Evolutionary conservation across 1,139 yeast genomes (phyloP).

Genomic region (Lodderomyces pseudojiufengensis): DNA sequence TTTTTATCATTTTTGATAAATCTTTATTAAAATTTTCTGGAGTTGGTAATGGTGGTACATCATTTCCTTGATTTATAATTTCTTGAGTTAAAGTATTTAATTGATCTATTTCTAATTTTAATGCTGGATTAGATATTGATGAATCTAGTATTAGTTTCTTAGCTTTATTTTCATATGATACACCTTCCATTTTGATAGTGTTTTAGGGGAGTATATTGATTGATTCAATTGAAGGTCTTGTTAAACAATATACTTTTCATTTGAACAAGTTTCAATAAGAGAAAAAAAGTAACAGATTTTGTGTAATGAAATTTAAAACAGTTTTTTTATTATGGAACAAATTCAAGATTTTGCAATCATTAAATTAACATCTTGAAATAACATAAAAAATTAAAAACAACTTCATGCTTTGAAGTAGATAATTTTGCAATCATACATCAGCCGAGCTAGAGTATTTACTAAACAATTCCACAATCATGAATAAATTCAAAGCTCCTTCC

Average conservation of each 20-base stretch:
- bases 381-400: too few relatives aligned
- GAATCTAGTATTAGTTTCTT: conserved; percentile 19
- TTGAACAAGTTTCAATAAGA: neutral
- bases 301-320: neutral
- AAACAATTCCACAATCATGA: too few relatives aligned
- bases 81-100: conserved; percentile 62
- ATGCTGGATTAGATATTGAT: conserved; percentile 22
- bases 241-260: neutral
- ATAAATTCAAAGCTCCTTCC: too few relatives aligned
- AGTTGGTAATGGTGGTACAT: conserved; percentile 67
- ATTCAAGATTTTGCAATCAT: too few relatives aligned
- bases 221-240: too few relatives aligned
- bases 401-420: too few relatives aligned
- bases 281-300: neutral
- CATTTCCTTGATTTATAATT: conserved; percentile 55
- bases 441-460: too few relatives aligned
- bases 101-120: conserved; percentile 52
- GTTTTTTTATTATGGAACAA: neutral
- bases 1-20: conserved; percentile 63
- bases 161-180: conserved; percentile 24
- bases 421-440: too few relatives aligned
- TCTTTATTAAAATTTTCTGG: conserved; percentile 52
- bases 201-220: too few relatives aligned
- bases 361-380: too few relatives aligned
- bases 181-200: conserved; percentile 6